These are phyloP conservation scores for Cucumis cinereus DNA, from an alignment of 306 rosid species.

Conservation along the genomic window DNA sequence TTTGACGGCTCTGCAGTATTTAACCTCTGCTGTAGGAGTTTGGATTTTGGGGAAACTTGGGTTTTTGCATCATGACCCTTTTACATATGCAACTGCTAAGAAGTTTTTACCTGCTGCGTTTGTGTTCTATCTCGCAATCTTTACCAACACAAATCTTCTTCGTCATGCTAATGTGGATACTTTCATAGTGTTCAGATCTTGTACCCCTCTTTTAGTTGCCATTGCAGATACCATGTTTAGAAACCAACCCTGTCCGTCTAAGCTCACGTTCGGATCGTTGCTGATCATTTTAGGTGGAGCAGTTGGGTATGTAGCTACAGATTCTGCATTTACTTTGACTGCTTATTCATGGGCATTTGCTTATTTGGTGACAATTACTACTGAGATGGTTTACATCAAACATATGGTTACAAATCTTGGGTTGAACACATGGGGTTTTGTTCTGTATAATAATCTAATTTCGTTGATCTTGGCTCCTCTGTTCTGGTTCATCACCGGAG, in stretches of 20 bases:
- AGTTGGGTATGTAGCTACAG: slow-evolving; percentile 79
- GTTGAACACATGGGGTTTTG: slow-evolving; percentile 89
- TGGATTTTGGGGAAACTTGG: slow-evolving; percentile 67
- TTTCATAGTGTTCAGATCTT: slow-evolving; percentile 80
- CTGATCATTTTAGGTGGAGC: slow-evolving; percentile 77
- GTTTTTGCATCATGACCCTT: slow-evolving; percentile 70
- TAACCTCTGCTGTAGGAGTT: slow-evolving; percentile 72
- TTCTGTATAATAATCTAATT: slow-evolving; percentile 62
- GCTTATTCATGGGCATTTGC: slow-evolving; percentile 97
- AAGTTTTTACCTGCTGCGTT: slow-evolving; percentile 82
- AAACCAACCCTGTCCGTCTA: slow-evolving; percentile 61
- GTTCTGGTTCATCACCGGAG: slow-evolving; percentile 76
- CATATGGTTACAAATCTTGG: slow-evolving; percentile 94
- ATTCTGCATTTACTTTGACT: slow-evolving; percentile 65
- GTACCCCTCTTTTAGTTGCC: slow-evolving; percentile 90
- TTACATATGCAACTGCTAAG: slow-evolving; percentile 56
- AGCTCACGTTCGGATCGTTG: slow-evolving; percentile 61
- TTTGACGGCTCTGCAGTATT: slow-evolving; percentile 75
- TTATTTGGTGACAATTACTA: slow-evolving; percentile 69
- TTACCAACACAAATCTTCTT: slow-evolving; percentile 91
- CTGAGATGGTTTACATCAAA: slow-evolving; percentile 95
- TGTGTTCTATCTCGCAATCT: slow-evolving; percentile 85
- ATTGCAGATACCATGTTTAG: slow-evolving; percentile 72
- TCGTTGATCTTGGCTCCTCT: slow-evolving; percentile 77
- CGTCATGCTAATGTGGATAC: slow-evolving; percentile 96